Evolutionary conservation across 805 yeast species (phyloP).

Genomic region (Metschnikowia borealis): DNA sequence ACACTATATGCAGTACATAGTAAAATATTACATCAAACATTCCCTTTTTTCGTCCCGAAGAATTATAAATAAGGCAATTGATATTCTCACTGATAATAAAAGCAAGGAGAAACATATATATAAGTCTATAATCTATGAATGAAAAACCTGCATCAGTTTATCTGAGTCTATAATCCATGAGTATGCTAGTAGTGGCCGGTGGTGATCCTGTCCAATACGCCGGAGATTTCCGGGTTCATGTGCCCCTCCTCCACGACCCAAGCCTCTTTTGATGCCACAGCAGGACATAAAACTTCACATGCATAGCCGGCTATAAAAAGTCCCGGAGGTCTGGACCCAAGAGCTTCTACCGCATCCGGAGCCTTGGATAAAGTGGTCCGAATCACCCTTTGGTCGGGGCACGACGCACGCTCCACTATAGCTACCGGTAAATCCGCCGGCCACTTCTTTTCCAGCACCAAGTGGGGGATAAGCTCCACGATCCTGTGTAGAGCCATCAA

Average conservation of each 20-base stretch:
- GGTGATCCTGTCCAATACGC: constrained; percentile 9
- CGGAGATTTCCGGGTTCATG: constrained; percentile 9
- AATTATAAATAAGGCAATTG: no score
- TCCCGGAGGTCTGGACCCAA: constrained; percentile 93
- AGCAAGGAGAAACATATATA: no score
- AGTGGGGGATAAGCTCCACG: constrained; percentile 48
- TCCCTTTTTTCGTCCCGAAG: no score
- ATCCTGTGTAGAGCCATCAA: constrained; percentile 86
- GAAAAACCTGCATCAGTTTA: no score
- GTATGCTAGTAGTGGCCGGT: not conserved
- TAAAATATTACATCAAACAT: no score
- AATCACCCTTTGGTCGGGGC: constrained; percentile 87
- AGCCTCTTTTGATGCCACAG: constrained; percentile 9
- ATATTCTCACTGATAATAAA: no score
- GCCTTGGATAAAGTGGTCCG: constrained; percentile 66
- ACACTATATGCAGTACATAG: no score
- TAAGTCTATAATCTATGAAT: no score
- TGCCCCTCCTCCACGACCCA: constrained; percentile 52
- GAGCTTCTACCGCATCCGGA: constrained; percentile 66
- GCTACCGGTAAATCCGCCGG: constrained; percentile 70
- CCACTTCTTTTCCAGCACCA: constrained; percentile 54
- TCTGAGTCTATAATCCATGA: no score
- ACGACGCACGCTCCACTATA: constrained; percentile 84
- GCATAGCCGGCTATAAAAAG: constrained; percentile 76
- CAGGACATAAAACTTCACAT: constrained; percentile 49